phyloP scores from a whole-genome alignment of 176 grass and related monocot species.

The Carex myosuroides region DNA sequence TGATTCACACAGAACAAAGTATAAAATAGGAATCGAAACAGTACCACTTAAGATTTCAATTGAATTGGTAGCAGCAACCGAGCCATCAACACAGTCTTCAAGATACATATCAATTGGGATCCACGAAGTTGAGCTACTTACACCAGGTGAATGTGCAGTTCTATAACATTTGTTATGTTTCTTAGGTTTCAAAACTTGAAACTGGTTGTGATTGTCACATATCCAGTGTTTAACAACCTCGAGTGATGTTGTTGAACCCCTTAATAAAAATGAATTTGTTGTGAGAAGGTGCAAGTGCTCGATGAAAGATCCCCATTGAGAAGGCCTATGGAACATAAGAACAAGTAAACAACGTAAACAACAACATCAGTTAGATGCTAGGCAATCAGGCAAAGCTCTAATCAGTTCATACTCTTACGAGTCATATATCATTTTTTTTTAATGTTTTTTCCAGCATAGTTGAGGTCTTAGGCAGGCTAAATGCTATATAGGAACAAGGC shows the following conservation, averaged over 20 bases:
- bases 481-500: background rate
- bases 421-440: background rate
- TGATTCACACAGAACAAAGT: background rate
- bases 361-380: background rate
- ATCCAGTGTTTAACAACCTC: slow-evolving; percentile 54
- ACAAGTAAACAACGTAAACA: background rate
- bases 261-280: slow-evolving; percentile 58
- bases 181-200: slow-evolving; percentile 43
- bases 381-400: background rate
- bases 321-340: slow-evolving; percentile 44
- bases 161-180: slow-evolving; percentile 34
- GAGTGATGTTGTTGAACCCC: slow-evolving; percentile 44
- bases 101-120: slow-evolving; percentile 95
- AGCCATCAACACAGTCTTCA: slow-evolving; percentile 88
- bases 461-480: background rate
- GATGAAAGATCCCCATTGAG: slow-evolving; percentile 57
- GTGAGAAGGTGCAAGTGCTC: slow-evolving; percentile 52
- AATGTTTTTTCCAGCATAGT: background rate
- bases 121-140: slow-evolving; percentile 63
- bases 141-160: slow-evolving; percentile 36
- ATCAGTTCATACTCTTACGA: background rate
- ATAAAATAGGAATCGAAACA: slow-evolving; percentile 14
- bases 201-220: slow-evolving; percentile 22
- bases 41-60: slow-evolving; percentile 93
- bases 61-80: slow-evolving; percentile 77